Conservation (phyloP, 371 early-diverging fungal genomes). For the Zancudomyces culisetae region DNA sequence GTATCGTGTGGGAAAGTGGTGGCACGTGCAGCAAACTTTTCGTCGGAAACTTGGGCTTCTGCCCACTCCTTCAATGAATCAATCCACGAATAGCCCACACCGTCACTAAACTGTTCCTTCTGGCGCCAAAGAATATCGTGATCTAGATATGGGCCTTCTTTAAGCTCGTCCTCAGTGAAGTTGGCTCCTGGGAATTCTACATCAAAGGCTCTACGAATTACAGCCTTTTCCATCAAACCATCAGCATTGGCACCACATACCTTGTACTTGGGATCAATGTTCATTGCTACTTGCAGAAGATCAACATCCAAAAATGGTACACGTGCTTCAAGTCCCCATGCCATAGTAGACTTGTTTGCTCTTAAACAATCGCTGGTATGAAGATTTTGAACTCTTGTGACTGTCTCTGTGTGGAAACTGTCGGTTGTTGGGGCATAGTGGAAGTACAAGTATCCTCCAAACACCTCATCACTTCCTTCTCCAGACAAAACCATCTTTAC, state of each 20-base stretch:
- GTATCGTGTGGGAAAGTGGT: constrained; percentile 66
- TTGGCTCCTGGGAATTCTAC: constrained; percentile 19
- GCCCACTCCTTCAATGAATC: constrained; percentile 67
- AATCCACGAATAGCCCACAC: constrained; percentile 94
- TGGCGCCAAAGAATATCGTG: constrained; percentile 85
- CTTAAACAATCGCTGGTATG: constrained; percentile 88
- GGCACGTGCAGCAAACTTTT: constrained; percentile 42
- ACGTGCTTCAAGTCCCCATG: constrained; percentile 94
- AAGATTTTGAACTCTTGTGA: constrained; percentile 76
- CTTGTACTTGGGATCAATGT: constrained; percentile 58
- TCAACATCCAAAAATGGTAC: constrained; percentile 87
- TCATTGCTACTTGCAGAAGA: constrained; percentile 78
- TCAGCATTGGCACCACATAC: constrained; percentile 27
- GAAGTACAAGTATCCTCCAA: constrained; percentile 96
- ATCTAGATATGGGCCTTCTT: constrained; percentile 61
- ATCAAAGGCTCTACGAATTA: constrained; percentile 26
- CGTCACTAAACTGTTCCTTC: constrained; percentile 96
- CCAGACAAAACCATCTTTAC: constrained; percentile 97
- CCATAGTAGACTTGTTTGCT: constrained; percentile 97
- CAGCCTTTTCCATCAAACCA: constrained; percentile 60
- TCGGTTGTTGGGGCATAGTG: constrained; percentile 70
- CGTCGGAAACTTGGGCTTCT: constrained; percentile 48
- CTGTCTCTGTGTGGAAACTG: constrained; percentile 70
- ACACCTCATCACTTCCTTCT: constrained; percentile 90
- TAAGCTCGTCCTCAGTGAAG: constrained; percentile 21